Conservation (phyloP, 192 early-diverging fungal species). For the Piromyces sp. region DNA sequence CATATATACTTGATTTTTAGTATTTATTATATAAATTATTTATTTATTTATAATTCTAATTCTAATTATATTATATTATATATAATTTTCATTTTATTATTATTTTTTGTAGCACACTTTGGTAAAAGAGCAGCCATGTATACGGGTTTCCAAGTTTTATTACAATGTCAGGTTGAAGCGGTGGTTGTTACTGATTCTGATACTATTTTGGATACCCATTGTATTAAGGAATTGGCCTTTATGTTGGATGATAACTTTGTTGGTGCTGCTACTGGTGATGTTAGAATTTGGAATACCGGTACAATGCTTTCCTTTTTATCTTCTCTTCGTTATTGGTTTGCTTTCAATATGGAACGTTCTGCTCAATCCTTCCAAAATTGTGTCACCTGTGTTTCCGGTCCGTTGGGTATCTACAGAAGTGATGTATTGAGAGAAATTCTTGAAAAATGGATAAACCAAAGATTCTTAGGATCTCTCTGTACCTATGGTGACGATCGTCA, state of each 20-base stretch:
- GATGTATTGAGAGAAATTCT: conserved; percentile 22
- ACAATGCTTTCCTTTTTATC: conserved; percentile 36
- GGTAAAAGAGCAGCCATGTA: conserved; percentile 12
- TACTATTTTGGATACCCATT: conserved; percentile 31
- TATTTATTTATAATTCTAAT: too few species aligned
- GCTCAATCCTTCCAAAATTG: conserved; percentile 34
- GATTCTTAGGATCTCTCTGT: conserved; percentile 33
- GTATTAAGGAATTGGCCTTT: conserved; percentile 22
- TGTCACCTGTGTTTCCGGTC: conserved; percentile 46
- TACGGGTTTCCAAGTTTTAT: neutral
- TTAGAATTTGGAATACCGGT: conserved; percentile 31
- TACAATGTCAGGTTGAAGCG: conserved; percentile 14
- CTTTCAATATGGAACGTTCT: conserved; percentile 46
- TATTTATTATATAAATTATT: too few species aligned
- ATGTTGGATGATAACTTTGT: conserved; percentile 20
- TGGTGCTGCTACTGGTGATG: conserved; percentile 33
- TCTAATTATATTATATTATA: too few species aligned
- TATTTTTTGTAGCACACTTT: neutral
- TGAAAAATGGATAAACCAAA: conserved; percentile 33
- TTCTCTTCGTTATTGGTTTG: conserved; percentile 41
- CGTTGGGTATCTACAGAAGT: conserved; percentile 37
- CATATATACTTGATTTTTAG: too few species aligned
- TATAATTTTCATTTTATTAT: too few species aligned
- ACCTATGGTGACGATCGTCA: conserved; percentile 49
- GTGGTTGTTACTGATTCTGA: conserved; percentile 47